phyloP scores from a whole-genome alignment of 768 basidiomycete species.

The Boletus insuetus region DNA sequence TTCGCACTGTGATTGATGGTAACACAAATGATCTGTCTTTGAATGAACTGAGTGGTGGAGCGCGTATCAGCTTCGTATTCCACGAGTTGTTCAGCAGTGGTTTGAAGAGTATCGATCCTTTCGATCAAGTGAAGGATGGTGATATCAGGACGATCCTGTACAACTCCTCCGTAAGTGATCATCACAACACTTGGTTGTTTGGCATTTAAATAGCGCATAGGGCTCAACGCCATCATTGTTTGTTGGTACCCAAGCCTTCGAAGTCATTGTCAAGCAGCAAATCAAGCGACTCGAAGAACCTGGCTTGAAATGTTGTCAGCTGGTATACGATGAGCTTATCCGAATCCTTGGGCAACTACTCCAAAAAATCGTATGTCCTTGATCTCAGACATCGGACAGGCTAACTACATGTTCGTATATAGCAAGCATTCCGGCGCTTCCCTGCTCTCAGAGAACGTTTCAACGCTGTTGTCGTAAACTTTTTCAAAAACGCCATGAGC shows the following conservation, averaged over 20 bases:
- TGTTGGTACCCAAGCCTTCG: slow-evolving; percentile 95
- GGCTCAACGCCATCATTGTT: slow-evolving; percentile 96
- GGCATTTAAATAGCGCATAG: slow-evolving; percentile 35
- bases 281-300: slow-evolving; percentile 97
- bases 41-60: slow-evolving; percentile 98
- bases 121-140: slow-evolving; percentile 98
- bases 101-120: slow-evolving; percentile 93
- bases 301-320: slow-evolving; percentile 85
- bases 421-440: slow-evolving; percentile 96
- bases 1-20: slow-evolving; percentile 95
- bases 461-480: slow-evolving; percentile 93
- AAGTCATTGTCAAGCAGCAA: slow-evolving; percentile 98
- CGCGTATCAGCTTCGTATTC: slow-evolving; percentile 98
- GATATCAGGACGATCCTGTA: slow-evolving; percentile 95
- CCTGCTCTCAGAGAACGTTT: slow-evolving; percentile 96
- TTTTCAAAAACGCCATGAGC: slow-evolving; percentile 91
- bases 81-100: slow-evolving; percentile 98
- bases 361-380: slow-evolving; percentile 74
- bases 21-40: slow-evolving; percentile 93
- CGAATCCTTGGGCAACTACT: slow-evolving; percentile 91
- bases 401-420: slow-evolving; percentile 8
- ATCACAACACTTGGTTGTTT: not conserved
- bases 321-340: slow-evolving; percentile 97
- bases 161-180: slow-evolving; percentile 83
- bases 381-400: not conserved